Percentiles rank a stretch among this genome's conserved stretches.
phyloP scores from a whole-genome alignment of 495 filamentous ascomycete species.

The Lasiosphaeria hispida region DNA sequence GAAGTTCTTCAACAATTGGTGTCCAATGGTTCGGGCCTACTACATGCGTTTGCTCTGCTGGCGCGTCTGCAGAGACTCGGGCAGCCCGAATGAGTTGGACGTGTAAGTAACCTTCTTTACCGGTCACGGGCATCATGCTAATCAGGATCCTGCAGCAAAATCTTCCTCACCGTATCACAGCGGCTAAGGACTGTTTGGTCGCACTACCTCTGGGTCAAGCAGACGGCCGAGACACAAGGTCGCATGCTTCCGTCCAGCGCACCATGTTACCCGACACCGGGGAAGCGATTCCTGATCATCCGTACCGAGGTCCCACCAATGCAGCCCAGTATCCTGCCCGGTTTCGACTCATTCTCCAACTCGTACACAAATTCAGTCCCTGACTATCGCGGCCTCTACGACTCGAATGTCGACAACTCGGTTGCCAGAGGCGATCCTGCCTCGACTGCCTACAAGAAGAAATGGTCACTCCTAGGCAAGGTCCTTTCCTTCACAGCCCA shows the following conservation, averaged over 20 bases:
- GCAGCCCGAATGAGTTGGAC: slow-evolving; percentile 63
- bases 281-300: slow-evolving; percentile 86
- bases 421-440: slow-evolving; percentile 10
- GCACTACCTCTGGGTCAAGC: slow-evolving; percentile 72
- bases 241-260: slow-evolving; percentile 67
- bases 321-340: slow-evolving; percentile 45
- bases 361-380: slow-evolving; percentile 3
- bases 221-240: slow-evolving; percentile 55
- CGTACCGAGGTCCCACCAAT: slow-evolving; percentile 70
- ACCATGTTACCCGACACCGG: slow-evolving; percentile 85
- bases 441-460: slow-evolving; percentile 51
- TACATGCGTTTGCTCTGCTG: slow-evolving; percentile 93
- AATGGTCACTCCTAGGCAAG: slow-evolving; percentile 68
- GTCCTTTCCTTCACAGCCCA: slow-evolving; percentile 55
- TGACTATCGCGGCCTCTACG: slow-evolving; percentile 16
- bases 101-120: slow-evolving; percentile 52
- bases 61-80: slow-evolving; percentile 80
- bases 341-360: slow-evolving; percentile 41
- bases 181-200: slow-evolving; percentile 74
- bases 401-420: neutral
- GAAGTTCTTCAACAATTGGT: slow-evolving; percentile 92
- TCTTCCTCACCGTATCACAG: slow-evolving; percentile 67
- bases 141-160: slow-evolving; percentile 45
- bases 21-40: slow-evolving; percentile 95
- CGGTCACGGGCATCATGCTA: neutral